Conservation (phyloP, 1,284 basidiomycete species). For the Ceratobasidium sp. region DNA sequence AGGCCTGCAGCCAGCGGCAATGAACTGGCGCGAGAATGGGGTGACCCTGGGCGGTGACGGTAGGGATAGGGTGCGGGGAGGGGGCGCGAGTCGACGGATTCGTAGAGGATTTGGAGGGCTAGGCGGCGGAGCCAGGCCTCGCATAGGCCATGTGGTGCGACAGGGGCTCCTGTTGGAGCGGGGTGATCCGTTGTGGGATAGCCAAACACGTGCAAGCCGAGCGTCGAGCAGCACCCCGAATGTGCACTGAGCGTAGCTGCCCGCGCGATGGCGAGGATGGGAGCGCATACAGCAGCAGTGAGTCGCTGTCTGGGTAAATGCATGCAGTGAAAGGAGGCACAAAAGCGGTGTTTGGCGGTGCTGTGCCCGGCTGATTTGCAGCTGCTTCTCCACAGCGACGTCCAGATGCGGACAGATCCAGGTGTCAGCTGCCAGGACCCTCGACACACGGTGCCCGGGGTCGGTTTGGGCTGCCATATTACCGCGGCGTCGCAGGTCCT, state of each 20-base stretch:
- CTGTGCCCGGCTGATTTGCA: background rate
- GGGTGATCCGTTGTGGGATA: slow-evolving; percentile 2
- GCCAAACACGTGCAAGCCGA: slow-evolving; percentile 20
- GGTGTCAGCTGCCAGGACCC: too few relatives aligned
- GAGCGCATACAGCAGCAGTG: background rate
- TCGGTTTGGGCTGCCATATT: background rate
- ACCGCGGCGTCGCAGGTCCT: background rate
- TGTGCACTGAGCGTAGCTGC: background rate
- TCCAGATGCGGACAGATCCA: slow-evolving; percentile 8
- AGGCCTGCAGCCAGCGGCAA: background rate
- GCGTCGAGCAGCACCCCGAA: background rate
- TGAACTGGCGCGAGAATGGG: background rate
- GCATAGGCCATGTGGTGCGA: slow-evolving; percentile 28
- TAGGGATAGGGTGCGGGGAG: background rate
- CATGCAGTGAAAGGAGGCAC: slow-evolving; percentile 18
- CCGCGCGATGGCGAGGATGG: background rate
- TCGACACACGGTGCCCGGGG: background rate
- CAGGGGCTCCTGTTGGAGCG: slow-evolving; percentile 33
- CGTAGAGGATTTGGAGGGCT: background rate
- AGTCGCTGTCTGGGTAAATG: background rate
- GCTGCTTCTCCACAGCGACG: slow-evolving; percentile 20
- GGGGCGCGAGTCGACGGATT: too few relatives aligned
- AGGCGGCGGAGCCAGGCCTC: slow-evolving; percentile 10
- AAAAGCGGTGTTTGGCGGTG: slow-evolving; percentile 39
- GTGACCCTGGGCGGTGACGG: background rate